A percentile compares a stretch with the other conserved stretches of the same genome.
Evolutionary conservation across 148 eudicot genomes (phyloP).

Genomic region (Spergularia marina): DNA sequence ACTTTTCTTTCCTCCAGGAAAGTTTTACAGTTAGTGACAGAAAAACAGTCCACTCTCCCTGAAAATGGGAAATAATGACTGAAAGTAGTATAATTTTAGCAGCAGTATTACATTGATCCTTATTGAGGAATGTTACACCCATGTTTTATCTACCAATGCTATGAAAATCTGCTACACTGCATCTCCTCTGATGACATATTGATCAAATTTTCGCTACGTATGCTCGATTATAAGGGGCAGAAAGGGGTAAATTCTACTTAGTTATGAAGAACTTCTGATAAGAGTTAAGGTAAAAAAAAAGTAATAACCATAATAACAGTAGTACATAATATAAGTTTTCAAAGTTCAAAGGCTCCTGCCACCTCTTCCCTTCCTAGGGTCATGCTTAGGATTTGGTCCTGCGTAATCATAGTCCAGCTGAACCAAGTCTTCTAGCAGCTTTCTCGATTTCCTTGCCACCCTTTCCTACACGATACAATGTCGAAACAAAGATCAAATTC

Average conservation of each 20-base stretch:
- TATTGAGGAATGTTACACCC: no score
- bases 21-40: neutral
- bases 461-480: slow-evolving; percentile 26
- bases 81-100: neutral
- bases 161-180: neutral
- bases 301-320: neutral
- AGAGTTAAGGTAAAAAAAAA: neutral
- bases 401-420: slow-evolving; percentile 74
- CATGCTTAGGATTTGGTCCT: slow-evolving; percentile 85
- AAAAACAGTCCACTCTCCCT: neutral
- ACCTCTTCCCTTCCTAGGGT: slow-evolving; percentile 68
- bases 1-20: neutral
- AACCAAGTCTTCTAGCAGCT: slow-evolving; percentile 49
- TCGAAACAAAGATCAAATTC: slow-evolving; percentile 7
- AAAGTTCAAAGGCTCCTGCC: slow-evolving; percentile 54
- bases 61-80: neutral
- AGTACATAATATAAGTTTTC: neutral
- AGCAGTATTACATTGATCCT: slow-evolving; percentile 8
- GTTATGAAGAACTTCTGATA: neutral
- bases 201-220: slow-evolving; percentile 5
- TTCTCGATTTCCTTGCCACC: slow-evolving; percentile 45
- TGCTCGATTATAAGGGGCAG: neutral
- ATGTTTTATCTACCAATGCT: neutral
- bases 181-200: slow-evolving; percentile 3
- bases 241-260: neutral